phyloP scores from a whole-genome alignment of 129 eudicot species.

The Artemisia argyi region DNA sequence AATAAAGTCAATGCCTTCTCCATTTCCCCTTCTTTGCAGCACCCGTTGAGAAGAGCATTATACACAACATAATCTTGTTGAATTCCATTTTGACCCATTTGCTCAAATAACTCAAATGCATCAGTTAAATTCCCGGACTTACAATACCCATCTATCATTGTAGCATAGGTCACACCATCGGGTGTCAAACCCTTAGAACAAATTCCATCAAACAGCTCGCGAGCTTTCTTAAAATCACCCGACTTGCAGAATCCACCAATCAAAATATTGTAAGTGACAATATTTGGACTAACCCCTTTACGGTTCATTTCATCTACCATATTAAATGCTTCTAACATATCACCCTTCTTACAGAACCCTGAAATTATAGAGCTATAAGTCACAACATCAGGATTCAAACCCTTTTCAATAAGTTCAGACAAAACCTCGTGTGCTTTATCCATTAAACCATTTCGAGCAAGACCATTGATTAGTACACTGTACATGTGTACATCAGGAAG shows the following conservation, averaged over 20 bases:
- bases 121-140: conserved; percentile 54
- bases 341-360: conserved; percentile 69
- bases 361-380: conserved; percentile 72
- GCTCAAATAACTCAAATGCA: conserved; percentile 62
- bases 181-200: conserved; percentile 54
- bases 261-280: conserved; percentile 71
- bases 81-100: conserved; percentile 50
- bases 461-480: conserved; percentile 64
- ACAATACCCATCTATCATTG: conserved; percentile 81
- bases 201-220: conserved; percentile 54
- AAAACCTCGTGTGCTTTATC: conserved; percentile 53
- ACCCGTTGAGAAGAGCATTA: conserved; percentile 67
- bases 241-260: conserved; percentile 67
- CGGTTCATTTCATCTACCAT: conserved; percentile 54
- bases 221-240: conserved; percentile 63
- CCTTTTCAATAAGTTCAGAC: conserved; percentile 49
- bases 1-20: conserved; percentile 67
- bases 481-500: conserved; percentile 63
- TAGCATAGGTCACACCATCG: conserved; percentile 64
- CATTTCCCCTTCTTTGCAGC: conserved; percentile 59
- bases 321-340: conserved; percentile 49
- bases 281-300: conserved; percentile 68
- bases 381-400: conserved; percentile 63
- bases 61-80: conserved; percentile 60
- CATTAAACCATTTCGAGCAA: conserved; percentile 63